phyloP scores from a whole-genome alignment of 768 basidiomycete species.

The Strobilomyces confusus region DNA sequence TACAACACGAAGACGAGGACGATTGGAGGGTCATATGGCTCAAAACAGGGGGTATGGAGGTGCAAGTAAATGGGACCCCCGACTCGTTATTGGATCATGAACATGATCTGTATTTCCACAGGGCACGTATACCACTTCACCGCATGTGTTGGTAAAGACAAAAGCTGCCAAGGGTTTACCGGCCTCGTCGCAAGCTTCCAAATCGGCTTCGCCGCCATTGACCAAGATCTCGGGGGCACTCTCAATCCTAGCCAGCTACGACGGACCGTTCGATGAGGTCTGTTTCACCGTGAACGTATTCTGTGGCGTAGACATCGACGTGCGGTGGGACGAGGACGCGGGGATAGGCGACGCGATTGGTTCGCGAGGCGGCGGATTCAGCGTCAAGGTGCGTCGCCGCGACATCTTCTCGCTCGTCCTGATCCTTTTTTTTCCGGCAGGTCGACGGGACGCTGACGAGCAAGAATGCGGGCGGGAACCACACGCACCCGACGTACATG shows the following conservation, averaged over 20 bases:
- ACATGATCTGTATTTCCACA: conserved; percentile 19
- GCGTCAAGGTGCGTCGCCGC: conserved; percentile 8
- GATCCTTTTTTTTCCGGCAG: conserved; percentile 33
- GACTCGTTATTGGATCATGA: not conserved
- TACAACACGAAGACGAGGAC: conserved; percentile 41
- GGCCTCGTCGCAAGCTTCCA: not conserved
- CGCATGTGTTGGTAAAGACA: conserved; percentile 37
- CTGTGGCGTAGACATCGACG: conserved; percentile 27
- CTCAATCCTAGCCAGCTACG: conserved; percentile 63
- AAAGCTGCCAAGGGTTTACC: conserved; percentile 25
- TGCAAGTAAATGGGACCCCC: conserved; percentile 33
- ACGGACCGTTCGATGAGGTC: conserved; percentile 56
- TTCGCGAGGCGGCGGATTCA: conserved; percentile 5
- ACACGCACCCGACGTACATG: conserved; percentile 77
- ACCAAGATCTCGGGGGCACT: conserved; percentile 37
- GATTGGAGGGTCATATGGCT: conserved; percentile 22
- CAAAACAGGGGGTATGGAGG: conserved; percentile 30
- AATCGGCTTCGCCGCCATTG: conserved; percentile 7
- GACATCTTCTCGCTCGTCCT: not conserved
- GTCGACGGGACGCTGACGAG: conserved; percentile 57
- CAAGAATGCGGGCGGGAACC: conserved; percentile 82
- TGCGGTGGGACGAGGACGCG: conserved; percentile 46
- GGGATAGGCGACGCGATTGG: conserved; percentile 7
- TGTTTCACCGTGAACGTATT: conserved; percentile 69
- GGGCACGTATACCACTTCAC: conserved; percentile 42